Evolutionary conservation across 1,284 basidiomycete genomes (phyloP).

Genomic region (Rugiboletus extremiorientalis): DNA sequence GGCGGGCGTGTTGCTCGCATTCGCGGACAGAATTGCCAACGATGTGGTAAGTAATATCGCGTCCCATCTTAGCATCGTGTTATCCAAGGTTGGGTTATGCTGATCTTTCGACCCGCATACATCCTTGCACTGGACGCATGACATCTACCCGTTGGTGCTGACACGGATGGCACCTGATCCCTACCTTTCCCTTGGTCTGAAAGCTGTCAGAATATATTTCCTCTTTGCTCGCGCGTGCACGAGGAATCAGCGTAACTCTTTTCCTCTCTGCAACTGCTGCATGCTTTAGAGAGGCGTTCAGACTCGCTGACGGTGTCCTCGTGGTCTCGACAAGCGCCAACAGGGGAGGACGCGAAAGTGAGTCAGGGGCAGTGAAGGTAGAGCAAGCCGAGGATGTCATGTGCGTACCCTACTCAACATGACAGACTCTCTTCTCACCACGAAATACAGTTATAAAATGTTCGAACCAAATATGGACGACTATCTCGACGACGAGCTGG

Average conservation of each 20-base stretch:
- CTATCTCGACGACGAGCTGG: constrained; percentile 92
- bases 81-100: background rate
- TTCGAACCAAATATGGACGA: constrained; percentile 96
- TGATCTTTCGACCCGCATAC: background rate
- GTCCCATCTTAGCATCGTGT: background rate
- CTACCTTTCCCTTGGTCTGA: background rate
- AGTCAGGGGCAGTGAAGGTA: constrained; percentile 35
- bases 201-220: constrained; percentile 89
- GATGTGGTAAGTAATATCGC: constrained; percentile 65
- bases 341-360: constrained; percentile 8
- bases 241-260: constrained; percentile 69
- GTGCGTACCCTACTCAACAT: constrained; percentile 41
- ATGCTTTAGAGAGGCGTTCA: constrained; percentile 85
- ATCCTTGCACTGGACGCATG: background rate
- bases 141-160: background rate
- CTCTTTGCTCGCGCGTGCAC: constrained; percentile 74
- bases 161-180: no score
- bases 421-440: background rate
- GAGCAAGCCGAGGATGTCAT: constrained; percentile 78
- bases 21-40: constrained; percentile 72
- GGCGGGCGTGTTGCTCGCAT: constrained; percentile 70
- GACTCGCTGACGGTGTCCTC: constrained; percentile 79
- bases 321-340: constrained; percentile 40
- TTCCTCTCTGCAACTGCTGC: constrained; percentile 89
- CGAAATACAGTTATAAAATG: constrained; percentile 71